Evolutionary conservation across 2,329 filamentous ascomycete species (phyloP), one percentile per base, ranked within the genome.

Genomic region (Stagonosporopsis tanaceti): DNA sequence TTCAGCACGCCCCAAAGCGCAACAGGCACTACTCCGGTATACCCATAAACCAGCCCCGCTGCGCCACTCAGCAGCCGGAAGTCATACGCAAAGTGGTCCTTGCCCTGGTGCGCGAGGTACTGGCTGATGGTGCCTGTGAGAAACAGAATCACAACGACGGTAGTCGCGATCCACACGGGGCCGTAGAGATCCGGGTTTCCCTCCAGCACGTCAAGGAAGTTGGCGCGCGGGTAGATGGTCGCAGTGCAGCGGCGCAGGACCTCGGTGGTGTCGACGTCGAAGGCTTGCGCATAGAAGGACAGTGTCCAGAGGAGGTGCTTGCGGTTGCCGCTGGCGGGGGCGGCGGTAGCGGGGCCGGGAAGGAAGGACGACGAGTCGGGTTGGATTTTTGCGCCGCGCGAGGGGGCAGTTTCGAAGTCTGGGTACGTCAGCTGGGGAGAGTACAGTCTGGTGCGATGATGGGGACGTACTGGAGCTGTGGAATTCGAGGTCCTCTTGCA

Each of bases 401-500:
- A 77, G 64, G 80, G 77, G 24, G 76, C 72, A 56, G 87, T 87
- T 70, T 88, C 86, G 78, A 96, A 96, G 81, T 91, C 84, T 86
- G 66, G 1, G 50, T 11, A 39, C 17, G 53, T 62, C 44, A 56
- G 37, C 28, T 28, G n/a, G 32, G 12, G 45, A 17, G 17, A 22
- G 30, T 2, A 30, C 7, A 32, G 3, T 7, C 11, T 32, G 6
- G 12, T 11, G 30, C 30, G 8, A 7, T 24, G 17, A n/a, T 12
- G 9, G 8, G 6, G 15, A 14, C 80, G 67, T 80, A 88, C 86
- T 88, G 65, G 93, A 97, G 74, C 88, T 91, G 84, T 99, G 95
- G 82, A 99, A 99, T 85, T 98, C 95, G 76, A 99, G 93, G 80
- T 98, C 95, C 78, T 97, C 94, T 83, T 97, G 93, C 24, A 99